phyloP scores from a whole-genome alignment of 2,329 filamentous ascomycete species.

The Trichoderma atroviride region DNA sequence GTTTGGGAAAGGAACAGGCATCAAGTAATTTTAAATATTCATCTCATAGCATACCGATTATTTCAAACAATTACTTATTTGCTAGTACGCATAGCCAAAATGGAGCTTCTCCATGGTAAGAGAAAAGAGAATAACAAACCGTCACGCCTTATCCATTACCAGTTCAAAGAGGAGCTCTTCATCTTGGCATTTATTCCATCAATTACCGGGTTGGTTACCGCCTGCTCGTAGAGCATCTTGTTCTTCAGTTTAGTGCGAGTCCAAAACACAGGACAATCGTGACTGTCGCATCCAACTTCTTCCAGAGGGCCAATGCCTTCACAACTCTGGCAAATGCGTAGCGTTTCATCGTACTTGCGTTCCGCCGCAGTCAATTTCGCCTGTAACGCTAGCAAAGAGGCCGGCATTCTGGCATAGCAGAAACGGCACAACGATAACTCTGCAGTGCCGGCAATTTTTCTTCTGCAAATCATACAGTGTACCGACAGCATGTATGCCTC shows the following conservation, averaged over 20 bases:
- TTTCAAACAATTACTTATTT: neutral
- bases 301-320: slow-evolving; percentile 73
- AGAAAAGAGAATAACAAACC: neutral
- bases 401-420: slow-evolving; percentile 59
- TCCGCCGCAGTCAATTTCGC: slow-evolving; percentile 65
- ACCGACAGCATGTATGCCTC: slow-evolving; percentile 89
- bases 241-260: slow-evolving; percentile 66
- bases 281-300: slow-evolving; percentile 82
- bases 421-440: slow-evolving; percentile 54
- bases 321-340: slow-evolving; percentile 78
- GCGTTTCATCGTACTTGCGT: slow-evolving; percentile 63
- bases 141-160: neutral
- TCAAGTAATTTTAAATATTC: neutral
- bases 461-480: slow-evolving; percentile 73
- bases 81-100: neutral
- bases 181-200: slow-evolving; percentile 35
- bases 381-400: slow-evolving; percentile 66
- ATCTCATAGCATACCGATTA: neutral
- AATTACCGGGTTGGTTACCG: slow-evolving; percentile 39
- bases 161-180: neutral
- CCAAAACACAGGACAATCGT: slow-evolving; percentile 93
- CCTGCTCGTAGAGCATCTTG: slow-evolving; percentile 47
- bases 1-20: neutral
- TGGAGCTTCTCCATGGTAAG: neutral
- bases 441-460: slow-evolving; percentile 36